phyloP scores from a whole-genome alignment of 148 eudicot species.

The Cornus suecica region DNA sequence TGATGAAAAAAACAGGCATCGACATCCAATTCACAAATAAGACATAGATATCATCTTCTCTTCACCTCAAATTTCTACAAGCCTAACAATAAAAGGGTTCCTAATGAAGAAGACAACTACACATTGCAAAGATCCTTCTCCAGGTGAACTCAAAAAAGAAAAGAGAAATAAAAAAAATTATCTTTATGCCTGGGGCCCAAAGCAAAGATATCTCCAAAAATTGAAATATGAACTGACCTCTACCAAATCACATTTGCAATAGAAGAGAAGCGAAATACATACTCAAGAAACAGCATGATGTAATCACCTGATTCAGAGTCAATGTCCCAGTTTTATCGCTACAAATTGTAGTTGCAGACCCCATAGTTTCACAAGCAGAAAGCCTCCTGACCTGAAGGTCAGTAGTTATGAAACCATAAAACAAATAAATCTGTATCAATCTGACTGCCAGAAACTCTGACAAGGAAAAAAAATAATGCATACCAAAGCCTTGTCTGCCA shows the following conservation, averaged over 20 bases:
- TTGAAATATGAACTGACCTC: not conserved
- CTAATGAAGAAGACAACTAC: not conserved
- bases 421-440: not conserved
- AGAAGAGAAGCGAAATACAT: not conserved
- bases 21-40: not conserved
- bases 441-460: not conserved
- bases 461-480: constrained; percentile 16
- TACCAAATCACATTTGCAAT: not conserved
- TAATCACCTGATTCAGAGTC: constrained; percentile 32
- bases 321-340: constrained; percentile 97
- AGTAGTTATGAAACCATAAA: constrained; percentile 3
- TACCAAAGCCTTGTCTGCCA: constrained; percentile 97
- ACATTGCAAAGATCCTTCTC: not conserved
- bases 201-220: too few species aligned
- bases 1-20: not conserved
- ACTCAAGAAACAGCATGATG: not conserved
- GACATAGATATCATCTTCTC: not conserved
- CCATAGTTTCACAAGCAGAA: constrained; percentile 99
- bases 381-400: constrained; percentile 81
- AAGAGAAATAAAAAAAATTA: too few species aligned
- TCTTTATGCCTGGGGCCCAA: too few species aligned
- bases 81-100: not conserved
- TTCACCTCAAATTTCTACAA: not conserved
- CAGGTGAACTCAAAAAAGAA: not conserved
- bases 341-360: constrained; percentile 98